These are phyloP conservation scores for Lodderomyces theae DNA, from an alignment of 1,139 yeast genomes.

Conservation along the genomic window DNA sequence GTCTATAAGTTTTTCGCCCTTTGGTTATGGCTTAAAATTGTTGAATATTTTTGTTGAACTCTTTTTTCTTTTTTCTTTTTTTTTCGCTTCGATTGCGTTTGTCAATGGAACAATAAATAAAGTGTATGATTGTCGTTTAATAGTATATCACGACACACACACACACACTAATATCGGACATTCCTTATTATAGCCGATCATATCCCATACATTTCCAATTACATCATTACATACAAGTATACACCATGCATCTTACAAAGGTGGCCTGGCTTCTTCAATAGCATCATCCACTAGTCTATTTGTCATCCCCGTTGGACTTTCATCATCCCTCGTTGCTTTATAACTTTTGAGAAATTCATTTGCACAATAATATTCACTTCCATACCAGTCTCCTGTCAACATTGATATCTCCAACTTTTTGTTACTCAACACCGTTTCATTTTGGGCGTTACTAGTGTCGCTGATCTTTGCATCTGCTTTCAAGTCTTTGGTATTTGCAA, in stretches of 20 bases:
- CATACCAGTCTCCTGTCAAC: slow-evolving; percentile 49
- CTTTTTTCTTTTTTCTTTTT: no score
- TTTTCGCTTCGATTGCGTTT: no score
- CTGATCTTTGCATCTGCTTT: not conserved
- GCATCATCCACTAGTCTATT: slow-evolving; percentile 42
- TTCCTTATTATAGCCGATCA: slow-evolving; percentile 1
- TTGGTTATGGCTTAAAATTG: no score
- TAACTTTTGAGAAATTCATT: slow-evolving; percentile 27
- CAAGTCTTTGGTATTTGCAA: slow-evolving; percentile 8
- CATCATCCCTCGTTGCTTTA: slow-evolving; percentile 18
- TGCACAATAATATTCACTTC: slow-evolving; percentile 41
- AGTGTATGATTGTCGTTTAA: not conserved
- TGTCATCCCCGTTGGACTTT: slow-evolving; percentile 34
- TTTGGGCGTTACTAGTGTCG: not conserved
- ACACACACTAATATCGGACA: no score
- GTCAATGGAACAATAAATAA: no score
- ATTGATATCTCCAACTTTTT: slow-evolving; percentile 30
- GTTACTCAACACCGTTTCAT: slow-evolving; percentile 11
- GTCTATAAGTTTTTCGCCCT: no score
- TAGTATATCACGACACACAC: not conserved
- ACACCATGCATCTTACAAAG: slow-evolving; percentile 22
- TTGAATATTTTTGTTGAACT: no score
- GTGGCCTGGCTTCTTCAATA: slow-evolving; percentile 36
- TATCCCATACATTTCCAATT: not conserved
- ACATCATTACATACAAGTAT: not conserved